Evolutionary conservation across 2,329 filamentous ascomycete genomes (phyloP).

Genomic region (Penicillium hordei): DNA sequence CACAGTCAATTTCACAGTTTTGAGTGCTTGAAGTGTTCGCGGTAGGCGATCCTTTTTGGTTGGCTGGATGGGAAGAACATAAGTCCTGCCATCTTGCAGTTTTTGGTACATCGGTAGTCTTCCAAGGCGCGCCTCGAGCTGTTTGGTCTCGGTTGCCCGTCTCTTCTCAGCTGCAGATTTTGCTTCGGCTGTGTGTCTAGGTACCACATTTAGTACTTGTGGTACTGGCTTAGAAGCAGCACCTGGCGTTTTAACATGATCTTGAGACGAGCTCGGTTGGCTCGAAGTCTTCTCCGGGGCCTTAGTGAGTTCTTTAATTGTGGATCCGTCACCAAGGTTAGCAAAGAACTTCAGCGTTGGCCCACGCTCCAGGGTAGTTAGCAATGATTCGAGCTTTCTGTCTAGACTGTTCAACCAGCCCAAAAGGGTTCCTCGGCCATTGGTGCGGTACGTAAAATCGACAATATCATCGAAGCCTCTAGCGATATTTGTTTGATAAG

Average conservation of each 20-base stretch:
- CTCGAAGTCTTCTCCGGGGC: conserved; percentile 1
- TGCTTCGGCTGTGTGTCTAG: conserved; percentile 59
- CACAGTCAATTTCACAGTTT: conserved; percentile 66
- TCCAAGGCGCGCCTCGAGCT: conserved; percentile 73
- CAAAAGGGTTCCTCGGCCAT: conserved; percentile 56
- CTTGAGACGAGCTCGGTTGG: conserved; percentile 4
- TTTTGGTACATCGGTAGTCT: conserved; percentile 66
- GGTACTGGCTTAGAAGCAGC: neutral
- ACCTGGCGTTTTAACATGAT: neutral
- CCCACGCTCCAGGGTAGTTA: conserved; percentile 68
- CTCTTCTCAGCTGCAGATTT: conserved; percentile 62
- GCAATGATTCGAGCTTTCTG: conserved; percentile 66
- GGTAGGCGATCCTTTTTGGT: conserved; percentile 62
- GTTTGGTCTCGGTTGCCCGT: conserved; percentile 65
- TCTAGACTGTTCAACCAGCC: conserved; percentile 69
- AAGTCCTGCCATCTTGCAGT: conserved; percentile 67
- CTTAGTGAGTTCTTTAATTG: conserved; percentile 30
- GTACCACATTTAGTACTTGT: conserved; percentile 37
- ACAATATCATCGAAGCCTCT: conserved; percentile 68
- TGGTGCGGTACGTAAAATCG: conserved; percentile 50
- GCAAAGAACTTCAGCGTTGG: conserved; percentile 70
- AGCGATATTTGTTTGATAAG: conserved; percentile 75
- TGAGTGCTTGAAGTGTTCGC: conserved; percentile 58
- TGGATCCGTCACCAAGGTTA: conserved; percentile 49
- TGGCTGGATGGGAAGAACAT: conserved; percentile 69